phyloP scores from a whole-genome alignment of 768 basidiomycete species.

The Hemileccinum impolitum region DNA sequence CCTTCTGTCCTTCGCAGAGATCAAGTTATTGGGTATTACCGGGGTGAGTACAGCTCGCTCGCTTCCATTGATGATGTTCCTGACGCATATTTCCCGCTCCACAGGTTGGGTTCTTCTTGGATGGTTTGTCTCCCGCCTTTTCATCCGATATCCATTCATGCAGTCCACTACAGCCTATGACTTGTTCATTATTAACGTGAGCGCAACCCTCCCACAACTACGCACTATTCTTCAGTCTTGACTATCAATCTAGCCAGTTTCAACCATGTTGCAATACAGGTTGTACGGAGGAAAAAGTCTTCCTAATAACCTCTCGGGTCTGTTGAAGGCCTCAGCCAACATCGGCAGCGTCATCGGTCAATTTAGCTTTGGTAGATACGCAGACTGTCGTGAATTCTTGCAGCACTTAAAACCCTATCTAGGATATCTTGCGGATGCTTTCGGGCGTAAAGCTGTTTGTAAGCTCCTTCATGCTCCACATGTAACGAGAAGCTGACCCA shows the following conservation, averaged over 20 bases:
- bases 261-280: slow-evolving; percentile 65
- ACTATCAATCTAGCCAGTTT: slow-evolving; percentile 45
- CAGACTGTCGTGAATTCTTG: neutral
- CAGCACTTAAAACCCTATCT: neutral
- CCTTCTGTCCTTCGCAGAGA: slow-evolving; percentile 42
- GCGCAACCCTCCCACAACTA: slow-evolving; percentile 10
- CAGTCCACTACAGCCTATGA: slow-evolving; percentile 55
- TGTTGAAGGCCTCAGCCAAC: slow-evolving; percentile 66
- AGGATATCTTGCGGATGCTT: slow-evolving; percentile 64
- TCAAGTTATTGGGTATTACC: slow-evolving; percentile 60
- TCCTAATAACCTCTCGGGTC: slow-evolving; percentile 54
- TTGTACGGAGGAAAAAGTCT: slow-evolving; percentile 51
- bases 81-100: neutral
- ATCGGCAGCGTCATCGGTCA: slow-evolving; percentile 73
- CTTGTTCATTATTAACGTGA: slow-evolving; percentile 66
- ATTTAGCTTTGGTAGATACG: slow-evolving; percentile 51
- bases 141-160: slow-evolving; percentile 1
- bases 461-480: slow-evolving; percentile 5
- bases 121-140: slow-evolving; percentile 42
- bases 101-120: slow-evolving; percentile 69
- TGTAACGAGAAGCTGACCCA: neutral
- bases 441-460: slow-evolving; percentile 72
- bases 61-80: neutral
- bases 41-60: slow-evolving; percentile 39
- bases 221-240: neutral